A percentile compares a stretch with the other conserved stretches of the same genome.
Evolutionary conservation across 768 basidiomycete genomes (phyloP).

Genomic region (Vishniacozyma victoriae): DNA sequence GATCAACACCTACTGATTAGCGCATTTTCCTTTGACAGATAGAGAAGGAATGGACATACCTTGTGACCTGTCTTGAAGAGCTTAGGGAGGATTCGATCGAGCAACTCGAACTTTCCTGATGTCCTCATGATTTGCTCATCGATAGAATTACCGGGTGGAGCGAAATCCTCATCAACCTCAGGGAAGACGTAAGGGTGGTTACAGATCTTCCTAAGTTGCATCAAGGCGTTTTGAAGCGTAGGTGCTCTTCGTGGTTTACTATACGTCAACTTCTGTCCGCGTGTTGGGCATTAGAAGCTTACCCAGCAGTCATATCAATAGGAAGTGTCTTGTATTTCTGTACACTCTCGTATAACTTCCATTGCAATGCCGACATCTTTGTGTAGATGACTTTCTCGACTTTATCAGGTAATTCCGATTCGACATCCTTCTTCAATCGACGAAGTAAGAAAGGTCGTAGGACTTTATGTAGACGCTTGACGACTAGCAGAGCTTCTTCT

Average conservation of each 20-base stretch:
- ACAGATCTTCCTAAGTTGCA: slow-evolving; percentile 97
- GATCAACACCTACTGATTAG: slow-evolving; percentile 69
- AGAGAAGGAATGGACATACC: slow-evolving; percentile 50
- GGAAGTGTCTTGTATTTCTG: slow-evolving; percentile 86
- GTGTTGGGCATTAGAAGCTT: slow-evolving; percentile 7
- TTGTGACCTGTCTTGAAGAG: slow-evolving; percentile 88
- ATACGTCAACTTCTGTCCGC: not conserved
- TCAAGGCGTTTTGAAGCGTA: slow-evolving; percentile 70
- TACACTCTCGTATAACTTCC: slow-evolving; percentile 92
- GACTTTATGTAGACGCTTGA: slow-evolving; percentile 92
- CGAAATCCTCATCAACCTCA: slow-evolving; percentile 89
- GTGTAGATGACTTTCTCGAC: slow-evolving; percentile 97
- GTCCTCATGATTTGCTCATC: slow-evolving; percentile 79
- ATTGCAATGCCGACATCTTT: slow-evolving; percentile 86
- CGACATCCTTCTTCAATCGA: slow-evolving; percentile 91
- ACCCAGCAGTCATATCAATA: slow-evolving; percentile 58
- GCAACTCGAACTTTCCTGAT: slow-evolving; percentile 88
- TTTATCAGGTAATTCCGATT: slow-evolving; percentile 91
- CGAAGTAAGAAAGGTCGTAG: slow-evolving; percentile 88
- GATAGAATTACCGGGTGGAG: slow-evolving; percentile 68
- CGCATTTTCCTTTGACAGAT: slow-evolving; percentile 50
- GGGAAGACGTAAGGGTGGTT: slow-evolving; percentile 97
- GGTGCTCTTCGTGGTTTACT: slow-evolving; percentile 26
- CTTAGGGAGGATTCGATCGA: slow-evolving; percentile 87
- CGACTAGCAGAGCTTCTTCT: slow-evolving; percentile 97